These are phyloP conservation scores for Alternaria atra DNA, from an alignment of 2,329 filamentous ascomycete genomes.

Conservation along the genomic window DNA sequence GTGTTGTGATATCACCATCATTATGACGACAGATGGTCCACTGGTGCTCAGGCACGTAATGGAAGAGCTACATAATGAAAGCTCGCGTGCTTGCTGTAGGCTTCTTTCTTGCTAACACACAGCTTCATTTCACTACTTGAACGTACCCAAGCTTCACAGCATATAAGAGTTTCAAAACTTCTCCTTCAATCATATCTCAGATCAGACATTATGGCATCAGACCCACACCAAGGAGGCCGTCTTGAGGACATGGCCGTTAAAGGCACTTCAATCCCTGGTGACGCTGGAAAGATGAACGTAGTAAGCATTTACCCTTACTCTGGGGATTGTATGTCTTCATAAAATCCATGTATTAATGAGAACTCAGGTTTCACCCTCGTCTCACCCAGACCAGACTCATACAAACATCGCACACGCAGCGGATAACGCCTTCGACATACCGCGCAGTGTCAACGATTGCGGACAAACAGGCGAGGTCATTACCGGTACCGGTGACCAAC, in stretches of 20 bases:
- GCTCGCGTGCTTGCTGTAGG: slow-evolving; percentile 3
- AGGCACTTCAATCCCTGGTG: slow-evolving; percentile 54
- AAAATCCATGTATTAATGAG: neutral
- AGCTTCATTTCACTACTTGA: neutral
- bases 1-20: slow-evolving; percentile 22
- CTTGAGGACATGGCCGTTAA: slow-evolving; percentile 49
- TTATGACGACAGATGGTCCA: slow-evolving; percentile 10
- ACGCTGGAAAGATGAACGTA: slow-evolving; percentile 55
- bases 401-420: slow-evolving; percentile 55
- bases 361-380: slow-evolving; percentile 57
- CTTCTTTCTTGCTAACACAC: neutral
- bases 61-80: slow-evolving; percentile 5
- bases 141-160: neutral
- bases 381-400: slow-evolving; percentile 58
- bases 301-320: neutral
- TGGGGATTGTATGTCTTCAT: neutral
- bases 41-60: neutral
- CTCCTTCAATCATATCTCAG: neutral
- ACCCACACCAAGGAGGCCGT: slow-evolving; percentile 44
- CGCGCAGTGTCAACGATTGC: slow-evolving; percentile 45
- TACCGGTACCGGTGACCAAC: slow-evolving; percentile 46
- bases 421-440: slow-evolving; percentile 60
- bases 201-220: slow-evolving; percentile 25
- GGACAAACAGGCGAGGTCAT: slow-evolving; percentile 48
- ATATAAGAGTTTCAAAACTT: neutral